These are phyloP conservation scores for Trichoderma reesei DNA, from an alignment of 495 filamentous ascomycete genomes.

Conservation along the genomic window DNA sequence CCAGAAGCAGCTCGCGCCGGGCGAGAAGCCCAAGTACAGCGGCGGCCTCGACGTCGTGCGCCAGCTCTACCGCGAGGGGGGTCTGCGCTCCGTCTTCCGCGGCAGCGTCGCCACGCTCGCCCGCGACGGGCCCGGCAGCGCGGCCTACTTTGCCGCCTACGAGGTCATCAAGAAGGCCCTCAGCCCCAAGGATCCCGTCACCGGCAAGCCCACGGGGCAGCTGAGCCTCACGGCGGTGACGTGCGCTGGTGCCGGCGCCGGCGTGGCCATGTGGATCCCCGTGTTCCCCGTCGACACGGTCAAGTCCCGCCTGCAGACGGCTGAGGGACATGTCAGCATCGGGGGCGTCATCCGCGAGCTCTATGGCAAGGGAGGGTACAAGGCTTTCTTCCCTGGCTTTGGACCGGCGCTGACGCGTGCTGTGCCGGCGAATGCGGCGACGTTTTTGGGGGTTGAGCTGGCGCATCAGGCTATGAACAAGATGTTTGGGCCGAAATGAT, in stretches of 20 bases:
- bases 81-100: conserved; percentile 82
- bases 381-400: conserved; percentile 96
- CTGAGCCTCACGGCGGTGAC: conserved; percentile 77
- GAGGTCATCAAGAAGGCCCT: conserved; percentile 83
- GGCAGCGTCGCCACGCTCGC: conserved; percentile 86
- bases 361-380: conserved; percentile 69
- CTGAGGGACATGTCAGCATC: conserved; percentile 78
- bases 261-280: conserved; percentile 98
- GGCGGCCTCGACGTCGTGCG: conserved; percentile 89
- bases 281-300: conserved; percentile 97
- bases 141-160: conserved; percentile 95
- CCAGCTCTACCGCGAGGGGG: conserved; percentile 87
- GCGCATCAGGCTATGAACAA: conserved; percentile 75
- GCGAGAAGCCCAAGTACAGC: conserved; percentile 86
- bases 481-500: conserved; percentile 41
- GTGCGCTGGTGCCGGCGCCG: conserved; percentile 77
- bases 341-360: conserved; percentile 67
- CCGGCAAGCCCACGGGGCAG: conserved; percentile 59
- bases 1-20: conserved; percentile 72
- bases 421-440: conserved; percentile 84
- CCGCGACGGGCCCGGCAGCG: conserved; percentile 82
- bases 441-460: conserved; percentile 64
- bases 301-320: conserved; percentile 88
- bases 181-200: conserved; percentile 73
- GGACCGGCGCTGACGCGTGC: conserved; percentile 87